phyloP scores from a whole-genome alignment of 139 green algal species.

The Astrephomene gubernaculifera region DNA sequence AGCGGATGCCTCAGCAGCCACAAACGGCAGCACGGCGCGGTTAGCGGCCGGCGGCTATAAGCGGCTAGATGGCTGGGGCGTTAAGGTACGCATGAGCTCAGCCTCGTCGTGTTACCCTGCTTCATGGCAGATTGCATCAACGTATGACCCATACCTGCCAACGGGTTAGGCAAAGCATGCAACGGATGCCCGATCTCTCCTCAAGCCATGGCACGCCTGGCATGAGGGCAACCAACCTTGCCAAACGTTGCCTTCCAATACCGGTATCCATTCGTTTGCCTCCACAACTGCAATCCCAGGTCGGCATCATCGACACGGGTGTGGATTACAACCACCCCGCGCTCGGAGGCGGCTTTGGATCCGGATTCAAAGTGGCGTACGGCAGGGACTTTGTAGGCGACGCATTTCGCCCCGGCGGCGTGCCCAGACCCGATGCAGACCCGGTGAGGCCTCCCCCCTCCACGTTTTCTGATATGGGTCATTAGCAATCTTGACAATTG shows the following conservation, averaged over 20 bases:
- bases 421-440: background rate
- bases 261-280: too few relatives aligned
- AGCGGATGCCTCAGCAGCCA: background rate
- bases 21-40: background rate
- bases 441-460: slow-evolving; percentile 28
- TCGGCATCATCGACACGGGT: slow-evolving; percentile 53
- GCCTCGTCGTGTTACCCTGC: too few relatives aligned
- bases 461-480: too few relatives aligned
- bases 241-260: too few relatives aligned
- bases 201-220: too few relatives aligned
- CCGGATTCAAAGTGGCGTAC: slow-evolving; percentile 25
- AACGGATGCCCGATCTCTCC: too few relatives aligned
- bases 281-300: too few relatives aligned
- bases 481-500: too few relatives aligned
- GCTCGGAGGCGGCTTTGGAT: slow-evolving; percentile 15
- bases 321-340: slow-evolving; percentile 49
- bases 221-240: too few relatives aligned
- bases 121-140: background rate
- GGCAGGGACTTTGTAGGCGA: slow-evolving; percentile 37
- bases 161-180: background rate
- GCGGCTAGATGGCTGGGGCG: background rate
- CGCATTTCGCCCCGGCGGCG: background rate
- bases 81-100: slow-evolving; percentile 13
- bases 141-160: background rate
- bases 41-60: background rate